phyloP scores from a whole-genome alignment of 208 protist genomes.

The Trypanosoma avium region DNA sequence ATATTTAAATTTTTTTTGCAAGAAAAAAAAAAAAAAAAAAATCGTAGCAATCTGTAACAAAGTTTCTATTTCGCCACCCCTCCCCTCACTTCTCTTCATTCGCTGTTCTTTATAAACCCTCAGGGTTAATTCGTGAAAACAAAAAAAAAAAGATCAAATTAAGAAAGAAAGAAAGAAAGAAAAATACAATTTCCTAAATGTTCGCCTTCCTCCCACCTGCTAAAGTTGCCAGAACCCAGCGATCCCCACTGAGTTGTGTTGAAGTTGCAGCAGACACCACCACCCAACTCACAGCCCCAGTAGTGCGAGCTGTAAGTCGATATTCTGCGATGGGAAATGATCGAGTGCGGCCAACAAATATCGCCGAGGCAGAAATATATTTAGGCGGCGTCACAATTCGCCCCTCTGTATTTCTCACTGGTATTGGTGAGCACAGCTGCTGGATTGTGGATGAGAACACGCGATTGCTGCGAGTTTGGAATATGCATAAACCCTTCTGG shows the following conservation, averaged over 20 bases:
- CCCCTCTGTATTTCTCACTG: constrained; percentile 55
- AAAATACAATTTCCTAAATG: constrained; percentile 19
- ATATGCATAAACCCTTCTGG: constrained; percentile 51
- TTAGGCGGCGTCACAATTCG: constrained; percentile 16
- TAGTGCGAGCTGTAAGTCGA: constrained; percentile 2
- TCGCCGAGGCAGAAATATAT: constrained; percentile 30
- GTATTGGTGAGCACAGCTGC: constrained; percentile 62
- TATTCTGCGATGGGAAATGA: neutral
- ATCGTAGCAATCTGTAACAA: no score
- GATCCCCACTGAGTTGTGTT: constrained; percentile 22
- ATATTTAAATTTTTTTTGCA: no score
- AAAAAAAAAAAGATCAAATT: no score
- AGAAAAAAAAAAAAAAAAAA: no score
- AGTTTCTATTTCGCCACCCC: no score
- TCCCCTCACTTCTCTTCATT: no score
- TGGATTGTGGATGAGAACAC: constrained; percentile 79
- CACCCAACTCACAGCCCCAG: constrained; percentile 9
- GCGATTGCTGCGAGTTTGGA: constrained; percentile 69
- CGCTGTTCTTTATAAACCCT: no score
- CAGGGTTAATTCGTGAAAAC: no score
- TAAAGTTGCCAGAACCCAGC: constrained; percentile 80
- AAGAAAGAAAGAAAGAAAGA: no score
- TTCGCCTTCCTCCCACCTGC: constrained; percentile 55
- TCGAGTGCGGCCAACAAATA: constrained; percentile 17
- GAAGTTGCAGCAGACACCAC: neutral